Conservation (phyloP, 106 monocot species). For the Dendrobium nobile region DNA sequence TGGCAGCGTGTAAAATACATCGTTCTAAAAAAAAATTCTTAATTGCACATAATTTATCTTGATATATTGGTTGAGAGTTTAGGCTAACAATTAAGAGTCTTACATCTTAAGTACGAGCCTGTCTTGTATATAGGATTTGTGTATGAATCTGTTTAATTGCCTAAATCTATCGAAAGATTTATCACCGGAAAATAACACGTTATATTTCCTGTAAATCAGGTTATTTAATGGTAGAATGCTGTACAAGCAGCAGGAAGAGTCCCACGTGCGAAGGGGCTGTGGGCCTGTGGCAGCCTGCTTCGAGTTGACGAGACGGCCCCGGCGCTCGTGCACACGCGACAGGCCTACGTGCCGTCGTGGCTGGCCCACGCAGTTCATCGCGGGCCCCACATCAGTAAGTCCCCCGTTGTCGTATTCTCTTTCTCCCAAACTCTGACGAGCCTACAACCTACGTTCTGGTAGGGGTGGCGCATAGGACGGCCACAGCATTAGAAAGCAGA, state of each 20-base stretch:
- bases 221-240: not conserved
- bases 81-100: too few species aligned
- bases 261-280: not conserved
- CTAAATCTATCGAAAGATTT: not conserved
- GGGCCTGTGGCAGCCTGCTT: not conserved
- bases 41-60: too few species aligned
- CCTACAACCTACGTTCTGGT: not conserved
- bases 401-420: not conserved
- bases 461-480: constrained; percentile 2
- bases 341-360: constrained; percentile 5
- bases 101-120: too few species aligned
- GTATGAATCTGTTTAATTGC: too few species aligned
- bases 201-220: not conserved
- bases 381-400: not conserved
- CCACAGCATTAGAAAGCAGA: not conserved
- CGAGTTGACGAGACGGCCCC: constrained; percentile 4
- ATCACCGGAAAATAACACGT: not conserved
- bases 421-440: not conserved
- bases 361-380: not conserved
- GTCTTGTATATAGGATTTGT: too few species aligned
- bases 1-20: too few species aligned
- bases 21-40: too few species aligned
- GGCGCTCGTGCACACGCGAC: constrained; percentile 3
- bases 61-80: too few species aligned
- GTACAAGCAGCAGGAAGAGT: not conserved